Evolutionary conservation across 306 rosid species (phyloP).

Genomic region (Ammopiptanthus mongolicus): DNA sequence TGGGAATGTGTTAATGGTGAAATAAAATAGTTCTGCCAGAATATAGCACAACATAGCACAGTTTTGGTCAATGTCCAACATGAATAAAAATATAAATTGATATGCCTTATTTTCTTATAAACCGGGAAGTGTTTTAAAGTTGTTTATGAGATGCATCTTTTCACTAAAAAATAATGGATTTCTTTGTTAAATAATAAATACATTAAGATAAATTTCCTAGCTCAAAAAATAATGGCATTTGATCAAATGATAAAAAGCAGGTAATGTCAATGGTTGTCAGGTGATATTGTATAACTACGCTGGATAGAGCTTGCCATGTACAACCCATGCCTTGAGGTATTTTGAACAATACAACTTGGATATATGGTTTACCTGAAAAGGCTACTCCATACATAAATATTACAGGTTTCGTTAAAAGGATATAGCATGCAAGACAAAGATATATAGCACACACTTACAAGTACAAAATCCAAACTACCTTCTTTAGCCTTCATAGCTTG

Average conservation of each 20-base stretch:
- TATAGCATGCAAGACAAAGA: conserved; percentile 1
- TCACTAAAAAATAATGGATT: not conserved
- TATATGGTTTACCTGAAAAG: not conserved
- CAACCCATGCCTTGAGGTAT: not conserved
- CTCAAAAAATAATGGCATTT: not conserved
- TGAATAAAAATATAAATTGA: not conserved
- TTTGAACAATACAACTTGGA: not conserved
- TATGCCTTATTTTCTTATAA: not conserved
- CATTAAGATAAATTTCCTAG: not conserved
- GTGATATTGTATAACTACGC: not conserved
- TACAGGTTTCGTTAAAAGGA: not conserved
- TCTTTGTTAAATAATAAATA: not conserved
- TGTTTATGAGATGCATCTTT: too few species aligned
- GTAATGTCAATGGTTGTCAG: not conserved
- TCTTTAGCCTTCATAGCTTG: conserved; percentile 64
- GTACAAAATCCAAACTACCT: conserved; percentile 39
- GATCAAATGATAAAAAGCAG: not conserved
- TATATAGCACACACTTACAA: not conserved
- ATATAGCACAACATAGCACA: not conserved
- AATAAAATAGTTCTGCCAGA: not conserved
- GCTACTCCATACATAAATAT: not conserved
- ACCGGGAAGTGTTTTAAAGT: not conserved
- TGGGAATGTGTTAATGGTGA: not conserved
- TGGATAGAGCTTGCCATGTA: not conserved
- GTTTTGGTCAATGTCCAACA: not conserved